Base-by-base conservation (phyloP, 106 monocot genomes). In the Dendrobium huoshanense region DNA sequence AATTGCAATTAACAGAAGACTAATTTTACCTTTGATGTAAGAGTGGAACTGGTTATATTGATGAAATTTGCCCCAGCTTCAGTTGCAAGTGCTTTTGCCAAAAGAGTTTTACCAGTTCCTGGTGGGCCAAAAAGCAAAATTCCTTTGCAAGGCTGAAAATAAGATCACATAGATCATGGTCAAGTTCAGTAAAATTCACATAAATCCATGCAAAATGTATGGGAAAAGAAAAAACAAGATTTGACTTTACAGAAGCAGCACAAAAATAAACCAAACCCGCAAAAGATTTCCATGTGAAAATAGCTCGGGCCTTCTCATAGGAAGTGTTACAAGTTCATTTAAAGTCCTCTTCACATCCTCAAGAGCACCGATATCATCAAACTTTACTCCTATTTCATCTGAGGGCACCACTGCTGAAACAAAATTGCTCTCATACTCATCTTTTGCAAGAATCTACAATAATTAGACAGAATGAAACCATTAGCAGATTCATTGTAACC, bases 241-340 rank as follows among this genome's bases (percentile, higher is more conserved):
- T 31, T 31, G 25, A 31, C 70, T 33, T 27, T 72, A 65, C 31
- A 33, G 33, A 33, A 72, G 31, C 31, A 72, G 31, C 7, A 33
- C 9, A 4, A 72, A 31, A 33, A 37, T 31, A 27, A 27, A 9
- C 29, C 43, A 45, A 84, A 98, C 97, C 85, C 97, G 83, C 75
- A 98, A 87, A 20, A 98, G 88, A 85, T 98, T 98, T 59, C 97
- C 97, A 88, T 80, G 97, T 75, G 91, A 82, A 81, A 98, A 98
- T 11, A 98, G 92, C 75, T 98, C 97, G 9, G 97, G 97, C 73
- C 97, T 92, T 79, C 89, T 90, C 97, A 98, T 98, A 73, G 97
- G 97, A 82, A 98, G 94, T 13, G 86, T 85, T 2, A 98, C 97
- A 78, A 98, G 88, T 58, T 98, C 97, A 89, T 92, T 89, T 41